Conservation (phyloP, 2,329 filamentous ascomycete genomes). For the Apiospora saccharicola region DNA sequence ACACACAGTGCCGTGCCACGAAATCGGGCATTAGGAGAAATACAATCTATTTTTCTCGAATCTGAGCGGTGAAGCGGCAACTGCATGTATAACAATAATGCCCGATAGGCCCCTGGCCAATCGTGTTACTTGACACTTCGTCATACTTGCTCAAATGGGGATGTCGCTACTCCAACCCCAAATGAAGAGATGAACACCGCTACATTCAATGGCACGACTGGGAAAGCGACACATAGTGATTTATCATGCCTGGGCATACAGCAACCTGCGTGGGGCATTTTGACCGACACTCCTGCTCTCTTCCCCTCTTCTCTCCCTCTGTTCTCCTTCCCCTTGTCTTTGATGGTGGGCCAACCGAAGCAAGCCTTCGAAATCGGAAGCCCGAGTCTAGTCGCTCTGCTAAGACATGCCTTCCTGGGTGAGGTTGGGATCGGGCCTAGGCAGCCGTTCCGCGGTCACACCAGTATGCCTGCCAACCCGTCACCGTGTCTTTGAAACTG, state of each 20-base stretch:
- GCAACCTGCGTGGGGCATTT: background rate
- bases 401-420: conserved; percentile 19
- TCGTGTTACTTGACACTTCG: conserved; percentile 9
- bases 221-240: conserved; percentile 5
- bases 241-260: background rate
- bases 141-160: conserved; percentile 16
- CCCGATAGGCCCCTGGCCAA: background rate
- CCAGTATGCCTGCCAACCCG: conserved; percentile 3
- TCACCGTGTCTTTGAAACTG: conserved; percentile 14
- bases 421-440: conserved; percentile 7
- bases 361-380: background rate
- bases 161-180: background rate
- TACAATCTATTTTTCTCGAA: background rate
- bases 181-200: conserved; percentile 1
- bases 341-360: background rate
- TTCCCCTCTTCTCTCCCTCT: background rate
- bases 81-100: conserved; percentile 11
- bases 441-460: conserved; percentile 5
- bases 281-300: conserved; percentile 5
- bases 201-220: background rate
- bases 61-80: conserved; percentile 9
- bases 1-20: conserved; percentile 3
- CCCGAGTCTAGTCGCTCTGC: conserved; percentile 13
- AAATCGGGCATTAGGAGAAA: conserved; percentile 20
- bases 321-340: background rate